Percentiles rank a stretch among this genome's conserved stretches.
These are phyloP conservation scores for Athelia sp. DNA, from an alignment of 1,284 basidiomycete genomes.

Conservation along the genomic window DNA sequence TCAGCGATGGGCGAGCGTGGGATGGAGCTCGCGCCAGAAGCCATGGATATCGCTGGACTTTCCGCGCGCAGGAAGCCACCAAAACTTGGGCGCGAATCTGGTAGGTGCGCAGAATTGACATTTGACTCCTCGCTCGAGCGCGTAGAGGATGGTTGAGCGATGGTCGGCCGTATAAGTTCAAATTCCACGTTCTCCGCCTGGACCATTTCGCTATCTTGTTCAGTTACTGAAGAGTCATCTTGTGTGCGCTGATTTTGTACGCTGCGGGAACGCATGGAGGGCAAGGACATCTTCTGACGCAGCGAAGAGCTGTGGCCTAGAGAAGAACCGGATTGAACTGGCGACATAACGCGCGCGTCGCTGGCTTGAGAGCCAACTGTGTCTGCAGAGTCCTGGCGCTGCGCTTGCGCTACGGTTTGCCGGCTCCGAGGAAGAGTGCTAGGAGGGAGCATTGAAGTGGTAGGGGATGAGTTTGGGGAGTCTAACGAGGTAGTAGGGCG, in stretches of 20 bases:
- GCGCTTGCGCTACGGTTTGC: neutral
- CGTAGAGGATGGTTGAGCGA: conserved; percentile 38
- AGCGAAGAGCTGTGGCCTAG: neutral
- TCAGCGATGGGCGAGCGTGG: conserved; percentile 2
- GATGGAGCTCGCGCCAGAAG: conserved; percentile 21
- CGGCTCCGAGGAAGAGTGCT: too few relatives aligned
- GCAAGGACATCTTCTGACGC: conserved; percentile 45
- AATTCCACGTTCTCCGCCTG: conserved; percentile 79
- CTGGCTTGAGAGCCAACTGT: neutral
- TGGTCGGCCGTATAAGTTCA: conserved; percentile 61
- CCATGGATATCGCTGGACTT: conserved; percentile 45
- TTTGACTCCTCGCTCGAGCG: conserved; percentile 54
- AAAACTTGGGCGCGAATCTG: conserved; percentile 23
- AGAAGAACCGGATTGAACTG: conserved; percentile 24
- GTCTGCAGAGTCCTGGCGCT: neutral
- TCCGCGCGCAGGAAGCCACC: conserved; percentile 34
- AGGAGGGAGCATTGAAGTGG: too few relatives aligned
- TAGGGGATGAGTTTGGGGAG: neutral
- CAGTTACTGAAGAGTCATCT: conserved; percentile 17
- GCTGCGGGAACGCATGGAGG: conserved; percentile 45
- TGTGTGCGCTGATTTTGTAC: conserved; percentile 16
- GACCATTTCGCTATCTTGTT: conserved; percentile 40
- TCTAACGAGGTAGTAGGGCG: neutral
- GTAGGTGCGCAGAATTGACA: conserved; percentile 23
- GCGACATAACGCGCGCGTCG: conserved; percentile 17